phyloP scores from a whole-genome alignment of 2,329 filamentous ascomycete species.

The Hymenoscyphus infarciens region DNA sequence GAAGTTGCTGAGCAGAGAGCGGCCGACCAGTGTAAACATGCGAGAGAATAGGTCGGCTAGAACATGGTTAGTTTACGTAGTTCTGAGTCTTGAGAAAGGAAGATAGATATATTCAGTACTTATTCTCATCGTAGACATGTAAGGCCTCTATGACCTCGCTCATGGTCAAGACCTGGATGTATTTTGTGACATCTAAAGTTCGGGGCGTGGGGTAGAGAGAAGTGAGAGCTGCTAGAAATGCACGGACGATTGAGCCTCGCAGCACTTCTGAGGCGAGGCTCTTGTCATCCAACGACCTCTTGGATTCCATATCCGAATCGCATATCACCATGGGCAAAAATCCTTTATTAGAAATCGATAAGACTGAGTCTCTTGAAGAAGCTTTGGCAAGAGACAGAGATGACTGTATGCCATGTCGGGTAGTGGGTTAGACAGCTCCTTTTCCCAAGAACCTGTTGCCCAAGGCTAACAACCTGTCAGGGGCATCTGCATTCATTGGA shows the following conservation, averaged over 20 bases:
- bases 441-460: not conserved
- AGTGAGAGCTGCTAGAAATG: not conserved
- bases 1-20: slow-evolving; percentile 68
- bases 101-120: slow-evolving; percentile 51
- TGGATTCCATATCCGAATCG: not conserved
- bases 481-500: slow-evolving; percentile 70
- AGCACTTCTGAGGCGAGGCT: slow-evolving; percentile 23
- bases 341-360: not conserved
- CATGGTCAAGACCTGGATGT: slow-evolving; percentile 49
- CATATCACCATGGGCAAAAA: slow-evolving; percentile 1
- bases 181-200: not conserved
- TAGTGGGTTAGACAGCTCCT: slow-evolving; percentile 28
- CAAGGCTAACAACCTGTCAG: slow-evolving; percentile 41
- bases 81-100: not conserved
- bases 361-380: slow-evolving; percentile 28
- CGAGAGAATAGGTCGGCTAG: slow-evolving; percentile 66
- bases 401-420: slow-evolving; percentile 38
- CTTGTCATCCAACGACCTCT: not conserved
- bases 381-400: slow-evolving; percentile 34
- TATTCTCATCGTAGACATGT: slow-evolving; percentile 95
- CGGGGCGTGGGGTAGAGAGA: not conserved
- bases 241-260: slow-evolving; percentile 11
- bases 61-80: slow-evolving; percentile 23
- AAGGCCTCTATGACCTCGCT: slow-evolving; percentile 88
- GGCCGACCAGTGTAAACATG: slow-evolving; percentile 85